phyloP scores from a whole-genome alignment of 495 filamentous ascomycete species.

The Neurospora sublineolata region DNA sequence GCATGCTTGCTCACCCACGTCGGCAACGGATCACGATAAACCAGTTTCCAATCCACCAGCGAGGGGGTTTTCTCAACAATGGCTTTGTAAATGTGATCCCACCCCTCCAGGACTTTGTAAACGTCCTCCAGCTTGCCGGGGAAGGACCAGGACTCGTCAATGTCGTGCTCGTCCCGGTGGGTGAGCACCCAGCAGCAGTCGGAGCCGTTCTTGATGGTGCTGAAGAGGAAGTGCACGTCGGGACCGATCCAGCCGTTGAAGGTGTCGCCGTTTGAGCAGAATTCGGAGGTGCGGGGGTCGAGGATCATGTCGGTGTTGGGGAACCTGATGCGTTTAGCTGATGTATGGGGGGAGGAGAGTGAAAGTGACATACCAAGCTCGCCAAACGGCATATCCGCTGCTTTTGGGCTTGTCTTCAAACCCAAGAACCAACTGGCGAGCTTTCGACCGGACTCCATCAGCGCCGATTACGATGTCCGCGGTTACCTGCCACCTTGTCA shows the following conservation, averaged over 20 bases:
- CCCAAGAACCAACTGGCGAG: constrained; percentile 45
- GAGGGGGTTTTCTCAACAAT: constrained; percentile 51
- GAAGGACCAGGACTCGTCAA: constrained; percentile 51
- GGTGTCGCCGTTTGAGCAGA: constrained; percentile 50
- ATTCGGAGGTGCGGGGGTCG: constrained; percentile 46
- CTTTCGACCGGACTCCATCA: constrained; percentile 50
- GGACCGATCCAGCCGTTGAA: constrained; percentile 51
- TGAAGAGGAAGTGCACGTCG: constrained; percentile 50
- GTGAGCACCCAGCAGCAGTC: constrained; percentile 58
- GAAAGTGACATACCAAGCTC: constrained; percentile 38
- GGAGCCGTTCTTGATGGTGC: constrained; percentile 45
- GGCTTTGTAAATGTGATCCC: constrained; percentile 47
- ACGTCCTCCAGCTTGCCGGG: constrained; percentile 48
- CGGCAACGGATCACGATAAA: constrained; percentile 52
- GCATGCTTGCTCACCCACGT: constrained; percentile 50
- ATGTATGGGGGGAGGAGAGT: too few relatives aligned
- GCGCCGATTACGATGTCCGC: constrained; percentile 48
- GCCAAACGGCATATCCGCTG: constrained; percentile 47
- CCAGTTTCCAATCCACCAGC: constrained; percentile 56
- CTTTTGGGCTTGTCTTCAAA: constrained; percentile 49
- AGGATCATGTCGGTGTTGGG: constrained; percentile 47
- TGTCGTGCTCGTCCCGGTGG: constrained; percentile 46
- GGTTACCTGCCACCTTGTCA: constrained; percentile 14
- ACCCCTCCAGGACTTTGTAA: constrained; percentile 46
- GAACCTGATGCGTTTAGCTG: constrained; percentile 26